A percentile compares a stretch with the other conserved stretches of the same genome.
These are phyloP conservation scores for Pulveroboletus sp. DNA, from an alignment of 768 basidiomycete species.

Conservation along the genomic window DNA sequence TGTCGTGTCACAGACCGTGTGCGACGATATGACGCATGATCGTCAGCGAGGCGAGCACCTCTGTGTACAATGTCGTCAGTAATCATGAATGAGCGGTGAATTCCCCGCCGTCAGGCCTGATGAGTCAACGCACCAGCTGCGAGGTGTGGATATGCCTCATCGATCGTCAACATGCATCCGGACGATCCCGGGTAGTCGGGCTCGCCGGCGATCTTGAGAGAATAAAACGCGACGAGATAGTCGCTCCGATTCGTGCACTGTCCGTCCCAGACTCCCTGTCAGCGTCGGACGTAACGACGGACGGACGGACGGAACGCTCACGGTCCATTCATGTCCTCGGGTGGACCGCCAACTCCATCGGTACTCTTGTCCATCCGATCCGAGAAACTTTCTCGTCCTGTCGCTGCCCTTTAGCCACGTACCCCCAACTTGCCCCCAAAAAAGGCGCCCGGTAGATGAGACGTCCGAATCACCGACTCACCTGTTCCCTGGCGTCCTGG, in stretches of 20 bases:
- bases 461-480: conserved; percentile 26
- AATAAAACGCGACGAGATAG: conserved; percentile 57
- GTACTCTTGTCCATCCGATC: conserved; percentile 58
- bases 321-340: conserved; percentile 61
- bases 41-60: conserved; percentile 55
- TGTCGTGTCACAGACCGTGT: conserved; percentile 28
- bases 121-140: conserved; percentile 45
- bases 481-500: conserved; percentile 41
- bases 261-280: neutral
- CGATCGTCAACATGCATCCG: conserved; percentile 59
- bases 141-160: conserved; percentile 54
- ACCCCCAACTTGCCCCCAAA: too few species aligned
- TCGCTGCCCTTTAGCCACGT: too few species aligned
- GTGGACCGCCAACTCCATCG: conserved; percentile 51
- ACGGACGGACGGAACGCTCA: conserved; percentile 31
- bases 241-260: conserved; percentile 55
- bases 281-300: neutral
- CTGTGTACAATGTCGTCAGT: conserved; percentile 37
- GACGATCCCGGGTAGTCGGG: conserved; percentile 52
- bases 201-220: conserved; percentile 51
- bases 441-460: too few species aligned
- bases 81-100: conserved; percentile 3
- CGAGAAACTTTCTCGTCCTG: conserved; percentile 49
- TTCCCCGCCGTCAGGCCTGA: conserved; percentile 5
- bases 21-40: conserved; percentile 62